These are phyloP conservation scores for Alternaria hordeiaustralica DNA, from an alignment of 2,329 filamentous ascomycete species.

Conservation along the genomic window DNA sequence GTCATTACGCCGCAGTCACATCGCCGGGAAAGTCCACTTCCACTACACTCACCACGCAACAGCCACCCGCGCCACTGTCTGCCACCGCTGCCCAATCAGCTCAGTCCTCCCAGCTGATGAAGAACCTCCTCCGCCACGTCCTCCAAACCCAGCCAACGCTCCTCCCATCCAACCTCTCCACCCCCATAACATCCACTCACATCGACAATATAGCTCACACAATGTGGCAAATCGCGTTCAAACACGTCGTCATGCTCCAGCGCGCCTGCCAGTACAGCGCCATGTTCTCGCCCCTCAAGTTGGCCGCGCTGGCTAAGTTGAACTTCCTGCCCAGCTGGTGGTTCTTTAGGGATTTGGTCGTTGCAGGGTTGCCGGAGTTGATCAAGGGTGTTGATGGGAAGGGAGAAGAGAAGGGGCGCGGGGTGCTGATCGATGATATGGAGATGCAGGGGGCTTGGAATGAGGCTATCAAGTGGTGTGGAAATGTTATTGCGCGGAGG, in stretches of 20 bases:
- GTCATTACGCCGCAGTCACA: no score
- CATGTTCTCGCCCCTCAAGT: constrained; percentile 14
- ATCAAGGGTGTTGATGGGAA: background rate
- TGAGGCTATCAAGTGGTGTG: background rate
- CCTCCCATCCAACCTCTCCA: background rate
- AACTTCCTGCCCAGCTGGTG: constrained; percentile 33
- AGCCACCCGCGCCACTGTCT: rapidly evolving
- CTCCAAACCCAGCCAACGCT: background rate
- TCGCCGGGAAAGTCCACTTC: background rate
- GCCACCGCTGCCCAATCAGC: background rate
- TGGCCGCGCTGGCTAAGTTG: constrained; percentile 23
- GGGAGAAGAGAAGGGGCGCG: no score
- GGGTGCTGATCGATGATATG: constrained; percentile 8
- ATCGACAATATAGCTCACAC: constrained; percentile 17
- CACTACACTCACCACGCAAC: background rate
- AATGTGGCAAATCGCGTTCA: constrained; percentile 23
- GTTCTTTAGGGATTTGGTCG: constrained; percentile 12
- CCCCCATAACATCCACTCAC: background rate
- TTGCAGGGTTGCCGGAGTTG: background rate
- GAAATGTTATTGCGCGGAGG: background rate
- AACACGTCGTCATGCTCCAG: background rate
- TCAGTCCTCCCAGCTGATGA: background rate
- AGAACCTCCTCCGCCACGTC: background rate
- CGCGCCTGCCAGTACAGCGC: constrained; percentile 11
- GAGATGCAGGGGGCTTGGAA: constrained; percentile 14